Evolutionary conservation across 78 protist species (phyloP).

Genomic region (Polysphondylium violaceum): DNA sequence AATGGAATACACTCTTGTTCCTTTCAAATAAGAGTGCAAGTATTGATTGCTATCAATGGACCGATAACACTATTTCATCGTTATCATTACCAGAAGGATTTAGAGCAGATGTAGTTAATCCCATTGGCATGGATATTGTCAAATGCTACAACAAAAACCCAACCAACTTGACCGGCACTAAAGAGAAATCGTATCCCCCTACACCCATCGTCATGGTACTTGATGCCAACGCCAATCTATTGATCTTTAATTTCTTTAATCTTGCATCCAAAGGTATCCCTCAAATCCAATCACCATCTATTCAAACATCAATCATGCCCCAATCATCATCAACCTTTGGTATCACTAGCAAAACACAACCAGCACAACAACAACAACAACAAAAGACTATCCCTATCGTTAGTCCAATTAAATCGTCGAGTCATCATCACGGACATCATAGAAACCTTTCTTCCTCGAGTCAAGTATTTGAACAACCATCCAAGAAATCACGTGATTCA

Average conservation of each 20-base stretch:
- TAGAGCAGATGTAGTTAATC: background rate
- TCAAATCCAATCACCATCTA: background rate
- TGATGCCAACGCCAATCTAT: background rate
- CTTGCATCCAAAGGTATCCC: background rate
- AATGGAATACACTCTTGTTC: background rate
- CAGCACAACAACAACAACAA: background rate
- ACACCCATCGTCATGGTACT: slow-evolving; percentile 3
- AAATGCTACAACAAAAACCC: background rate
- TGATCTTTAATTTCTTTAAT: background rate
- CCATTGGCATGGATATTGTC: slow-evolving; percentile 1
- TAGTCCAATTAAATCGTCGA: slow-evolving; percentile 18
- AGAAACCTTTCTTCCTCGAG: too few relatives aligned
- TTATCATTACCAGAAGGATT: background rate
- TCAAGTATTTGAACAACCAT: too few relatives aligned
- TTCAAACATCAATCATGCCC: background rate
- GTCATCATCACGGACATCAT: too few relatives aligned
- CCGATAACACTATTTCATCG: background rate
- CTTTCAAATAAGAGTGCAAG: background rate
- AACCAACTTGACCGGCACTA: background rate
- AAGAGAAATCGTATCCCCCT: background rate
- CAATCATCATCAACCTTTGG: background rate
- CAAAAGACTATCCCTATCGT: background rate
- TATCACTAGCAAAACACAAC: background rate
- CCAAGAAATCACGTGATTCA: too few relatives aligned
- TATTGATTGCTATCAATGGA: background rate